These are phyloP conservation scores for Acacia crassicarpa DNA, from an alignment of 306 rosid species.

Conservation along the genomic window DNA sequence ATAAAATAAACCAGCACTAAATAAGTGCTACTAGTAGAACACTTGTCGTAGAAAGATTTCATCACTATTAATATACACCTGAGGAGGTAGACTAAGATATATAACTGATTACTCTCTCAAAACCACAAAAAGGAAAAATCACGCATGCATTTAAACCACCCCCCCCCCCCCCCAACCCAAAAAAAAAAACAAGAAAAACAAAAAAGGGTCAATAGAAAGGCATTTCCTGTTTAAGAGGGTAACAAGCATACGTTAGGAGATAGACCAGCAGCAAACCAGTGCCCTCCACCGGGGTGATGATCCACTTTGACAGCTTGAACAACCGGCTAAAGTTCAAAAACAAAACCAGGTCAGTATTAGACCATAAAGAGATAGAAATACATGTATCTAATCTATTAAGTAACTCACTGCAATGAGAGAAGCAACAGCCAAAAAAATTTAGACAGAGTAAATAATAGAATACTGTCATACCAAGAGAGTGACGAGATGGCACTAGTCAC, in stretches of 20 bases:
- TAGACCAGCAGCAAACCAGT: conserved; percentile 99
- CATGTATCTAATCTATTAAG: conserved; percentile 15
- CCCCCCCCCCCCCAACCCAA: neutral
- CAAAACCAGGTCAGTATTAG: conserved; percentile 32
- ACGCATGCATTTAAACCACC: conserved; percentile 19
- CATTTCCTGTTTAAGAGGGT: conserved; percentile 25
- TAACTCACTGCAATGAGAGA: conserved; percentile 27
- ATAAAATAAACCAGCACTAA: too few relatives aligned
- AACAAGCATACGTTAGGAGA: conserved; percentile 86
- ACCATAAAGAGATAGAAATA: conserved; percentile 27
- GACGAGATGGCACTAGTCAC: neutral
- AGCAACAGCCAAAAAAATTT: conserved; percentile 26
- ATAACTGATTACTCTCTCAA: neutral
- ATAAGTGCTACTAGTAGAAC: neutral
- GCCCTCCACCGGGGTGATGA: conserved; percentile 99
- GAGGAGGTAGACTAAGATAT: neutral
- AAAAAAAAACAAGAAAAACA: neutral
- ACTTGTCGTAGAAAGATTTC: neutral
- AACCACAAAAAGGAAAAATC: neutral
- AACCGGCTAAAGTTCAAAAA: conserved; percentile 63
- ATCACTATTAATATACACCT: too few relatives aligned
- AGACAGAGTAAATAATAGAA: conserved; percentile 21
- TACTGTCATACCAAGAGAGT: conserved; percentile 9
- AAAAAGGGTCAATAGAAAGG: conserved; percentile 13
- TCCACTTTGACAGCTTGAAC: conserved; percentile 88